A percentile compares a stretch with the other conserved stretches of the same genome.
These are phyloP conservation scores for Yarrowia galli DNA, from an alignment of 1,139 yeast species.

Conservation along the genomic window DNA sequence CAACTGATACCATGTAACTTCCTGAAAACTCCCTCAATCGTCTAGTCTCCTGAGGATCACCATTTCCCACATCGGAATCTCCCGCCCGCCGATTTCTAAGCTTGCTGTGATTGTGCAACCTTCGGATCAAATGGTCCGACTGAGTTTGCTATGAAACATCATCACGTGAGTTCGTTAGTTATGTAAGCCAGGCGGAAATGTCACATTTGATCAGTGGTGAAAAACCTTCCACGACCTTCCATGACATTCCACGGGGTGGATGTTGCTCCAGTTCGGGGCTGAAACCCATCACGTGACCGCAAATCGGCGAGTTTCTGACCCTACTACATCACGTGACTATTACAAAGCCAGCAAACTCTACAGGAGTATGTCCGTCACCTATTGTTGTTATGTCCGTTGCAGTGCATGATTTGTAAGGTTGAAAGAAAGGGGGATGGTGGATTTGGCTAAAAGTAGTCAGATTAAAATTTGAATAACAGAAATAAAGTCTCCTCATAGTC, in stretches of 20 bases:
- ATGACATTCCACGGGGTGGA: too few species aligned
- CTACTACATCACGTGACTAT: not conserved
- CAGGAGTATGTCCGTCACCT: constrained; percentile 9
- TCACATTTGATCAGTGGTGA: too few species aligned
- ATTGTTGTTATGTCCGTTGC: constrained; percentile 10
- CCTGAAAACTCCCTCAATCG: too few species aligned
- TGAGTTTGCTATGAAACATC: not conserved
- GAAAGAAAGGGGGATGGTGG: not conserved
- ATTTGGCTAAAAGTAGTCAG: not conserved
- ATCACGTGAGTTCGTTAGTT: too few species aligned
- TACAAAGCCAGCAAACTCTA: constrained; percentile 10
- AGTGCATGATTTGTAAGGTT: constrained; percentile 21
- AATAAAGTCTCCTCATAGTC: too few species aligned
- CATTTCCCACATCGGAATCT: not conserved
- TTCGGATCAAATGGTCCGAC: constrained; percentile 6
- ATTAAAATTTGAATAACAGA: constrained; percentile 6
- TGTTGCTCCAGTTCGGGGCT: too few species aligned
- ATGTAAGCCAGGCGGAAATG: too few species aligned
- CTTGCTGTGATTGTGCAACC: constrained; percentile 11
- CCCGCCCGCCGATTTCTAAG: constrained; percentile 1
- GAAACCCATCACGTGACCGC: too few species aligned
- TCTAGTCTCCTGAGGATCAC: too few species aligned
- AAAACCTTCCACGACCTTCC: not conserved
- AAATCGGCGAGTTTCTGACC: not conserved
- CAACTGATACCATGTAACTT: too few species aligned